Base-by-base conservation (phyloP, 2,329 filamentous ascomycete species). In the Hypoxylon sp. region DNA sequence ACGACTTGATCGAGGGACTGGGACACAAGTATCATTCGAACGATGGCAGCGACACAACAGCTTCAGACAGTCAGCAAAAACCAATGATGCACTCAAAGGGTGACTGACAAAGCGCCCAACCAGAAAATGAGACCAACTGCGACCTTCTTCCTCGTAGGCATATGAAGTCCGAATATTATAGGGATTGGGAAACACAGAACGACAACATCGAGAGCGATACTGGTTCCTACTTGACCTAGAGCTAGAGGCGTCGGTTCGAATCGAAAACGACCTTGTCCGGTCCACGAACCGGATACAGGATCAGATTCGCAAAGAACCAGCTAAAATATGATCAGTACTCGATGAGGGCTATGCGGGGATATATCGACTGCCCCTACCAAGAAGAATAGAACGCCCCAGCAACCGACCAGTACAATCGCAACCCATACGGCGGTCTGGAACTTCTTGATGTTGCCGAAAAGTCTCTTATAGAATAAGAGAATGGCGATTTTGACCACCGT, bases 401-500 rank as follows among this genome's bases (percentile, higher is more conserved):
- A 13, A 3, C 48, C 19, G 6, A 64, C 32, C 6, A 64, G 13
- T 3, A 10, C 34, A 26, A 59, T 53, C 2, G 17, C 28, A 17
- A 47, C 19, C 65, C 55, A 68, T 6, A 56, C 41, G 2, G 11
- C 26, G 8, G 54, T 54, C 1, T 19, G 1, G 44, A 67, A 67
- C 6, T 7, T 55, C 1, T 11, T n/a, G 2, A n/a, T 50, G 1
- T 17, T 1, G 3, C 19, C 1, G 22, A 68, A 68, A 1, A 64
- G 24, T 2, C 63, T 51, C 30, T 62, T 62, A 30, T 66, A 68
- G 28, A 64, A 68, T 7, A 68, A 51, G 6, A 68, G 39, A 6
- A 68, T 53, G 11, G 56, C 26, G 3, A 68, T 68, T 26, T 66
- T 68, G 10, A 68, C 65, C 2, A 44, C 4, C 1, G 62, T 46